Conservation (phyloP, 2,329 filamentous ascomycete species). For the Aureobasidium musti region DNA sequence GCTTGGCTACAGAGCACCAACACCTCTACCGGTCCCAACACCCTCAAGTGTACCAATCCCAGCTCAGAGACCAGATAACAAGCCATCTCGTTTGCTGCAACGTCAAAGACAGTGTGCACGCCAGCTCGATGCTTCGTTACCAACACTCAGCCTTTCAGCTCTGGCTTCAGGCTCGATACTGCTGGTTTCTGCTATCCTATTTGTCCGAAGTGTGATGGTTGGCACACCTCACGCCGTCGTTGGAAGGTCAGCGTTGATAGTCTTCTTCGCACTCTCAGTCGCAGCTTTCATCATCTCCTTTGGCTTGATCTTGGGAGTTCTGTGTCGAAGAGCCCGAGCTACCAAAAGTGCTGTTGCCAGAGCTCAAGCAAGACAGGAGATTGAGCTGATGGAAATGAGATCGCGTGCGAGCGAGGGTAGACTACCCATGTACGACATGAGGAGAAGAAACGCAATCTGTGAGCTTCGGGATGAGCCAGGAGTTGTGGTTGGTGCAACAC, state of each 20-base stretch:
- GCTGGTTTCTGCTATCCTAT: slow-evolving; percentile 11
- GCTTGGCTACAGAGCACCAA: slow-evolving; percentile 16
- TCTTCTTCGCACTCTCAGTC: slow-evolving; percentile 4
- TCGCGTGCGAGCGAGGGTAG: not conserved
- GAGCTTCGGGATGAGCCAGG: not conserved
- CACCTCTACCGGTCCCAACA: not conserved
- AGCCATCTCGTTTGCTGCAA: not conserved
- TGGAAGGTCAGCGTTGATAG: slow-evolving; percentile 2
- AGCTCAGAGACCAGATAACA: not conserved
- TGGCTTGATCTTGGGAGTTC: slow-evolving; percentile 7
- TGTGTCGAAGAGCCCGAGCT: slow-evolving; percentile 12
- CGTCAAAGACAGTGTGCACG: slow-evolving; percentile 3
- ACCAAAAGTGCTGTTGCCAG: not conserved
- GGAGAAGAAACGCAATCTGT: slow-evolving; percentile 13
- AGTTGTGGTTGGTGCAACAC: not conserved
- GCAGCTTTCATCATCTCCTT: slow-evolving; percentile 4
- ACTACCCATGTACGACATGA: slow-evolving; percentile 4
- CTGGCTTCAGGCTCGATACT: slow-evolving; percentile 13
- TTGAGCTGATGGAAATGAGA: not conserved
- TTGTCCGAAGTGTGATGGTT: slow-evolving; percentile 3
- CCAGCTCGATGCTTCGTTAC: slow-evolving; percentile 13
- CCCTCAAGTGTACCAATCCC: not conserved
- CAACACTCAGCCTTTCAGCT: not conserved
- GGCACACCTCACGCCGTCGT: not conserved
- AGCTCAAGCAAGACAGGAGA: slow-evolving; percentile 8